Conservation (phyloP, 208 protist genomes). For the Leishmania guyanensis region DNA sequence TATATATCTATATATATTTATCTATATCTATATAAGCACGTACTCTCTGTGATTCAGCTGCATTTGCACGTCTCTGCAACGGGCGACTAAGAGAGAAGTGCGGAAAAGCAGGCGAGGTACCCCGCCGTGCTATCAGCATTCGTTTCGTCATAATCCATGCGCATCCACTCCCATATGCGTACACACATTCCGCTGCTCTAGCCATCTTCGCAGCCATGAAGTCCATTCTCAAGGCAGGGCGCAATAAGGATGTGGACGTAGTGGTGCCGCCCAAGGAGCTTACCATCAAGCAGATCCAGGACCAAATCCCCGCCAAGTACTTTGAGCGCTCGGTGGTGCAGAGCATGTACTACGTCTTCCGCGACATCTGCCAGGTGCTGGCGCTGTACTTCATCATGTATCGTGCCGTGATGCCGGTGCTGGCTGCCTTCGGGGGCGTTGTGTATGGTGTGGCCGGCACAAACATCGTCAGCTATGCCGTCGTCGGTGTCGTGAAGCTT, state of each 20-base stretch:
- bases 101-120: neutral
- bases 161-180: neutral
- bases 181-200: neutral
- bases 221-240: constrained; percentile 55
- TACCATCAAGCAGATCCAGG: constrained; percentile 75
- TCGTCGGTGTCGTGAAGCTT: constrained; percentile 36
- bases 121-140: neutral
- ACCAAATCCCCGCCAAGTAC: constrained; percentile 73
- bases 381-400: constrained; percentile 65
- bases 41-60: neutral
- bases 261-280: constrained; percentile 63
- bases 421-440: constrained; percentile 22
- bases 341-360: constrained; percentile 60
- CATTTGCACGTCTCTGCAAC: neutral
- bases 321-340: constrained; percentile 57
- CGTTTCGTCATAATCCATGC: neutral
- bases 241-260: constrained; percentile 67
- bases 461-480: constrained; percentile 9
- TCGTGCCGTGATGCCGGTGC: constrained; percentile 37
- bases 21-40: too few relatives aligned
- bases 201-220: constrained; percentile 33
- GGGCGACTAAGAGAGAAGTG: neutral
- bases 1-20: neutral
- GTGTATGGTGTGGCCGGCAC: constrained; percentile 15
- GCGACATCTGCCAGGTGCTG: constrained; percentile 63